These are phyloP conservation scores for Poteriospumella lacustris DNA, from an alignment of 108 stramenopile species.

Conservation along the genomic window DNA sequence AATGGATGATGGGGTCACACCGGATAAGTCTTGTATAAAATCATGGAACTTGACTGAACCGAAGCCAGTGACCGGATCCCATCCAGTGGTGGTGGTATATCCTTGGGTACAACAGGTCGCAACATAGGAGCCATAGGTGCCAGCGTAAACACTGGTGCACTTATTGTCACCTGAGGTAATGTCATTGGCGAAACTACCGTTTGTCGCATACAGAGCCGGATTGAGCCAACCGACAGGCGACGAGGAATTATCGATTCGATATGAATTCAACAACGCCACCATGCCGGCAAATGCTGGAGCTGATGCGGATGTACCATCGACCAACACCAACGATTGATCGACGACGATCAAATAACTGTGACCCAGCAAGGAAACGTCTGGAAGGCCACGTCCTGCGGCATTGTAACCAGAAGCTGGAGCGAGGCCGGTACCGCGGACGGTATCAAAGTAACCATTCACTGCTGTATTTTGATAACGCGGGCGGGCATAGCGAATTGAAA, in stretches of 20 bases:
- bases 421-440: too few relatives aligned
- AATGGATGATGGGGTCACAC: too few relatives aligned
- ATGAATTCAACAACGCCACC: slow-evolving; percentile 35
- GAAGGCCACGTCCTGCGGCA: slow-evolving; percentile 1
- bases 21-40: too few relatives aligned
- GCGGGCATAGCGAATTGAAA: background rate
- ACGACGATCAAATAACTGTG: slow-evolving; percentile 37
- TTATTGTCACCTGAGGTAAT: background rate
- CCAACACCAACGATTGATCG: slow-evolving; percentile 3
- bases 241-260: slow-evolving; percentile 21
- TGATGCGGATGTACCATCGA: slow-evolving; percentile 37
- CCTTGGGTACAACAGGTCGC: background rate
- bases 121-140: too few relatives aligned
- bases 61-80: slow-evolving; percentile 20
- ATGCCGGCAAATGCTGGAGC: slow-evolving; percentile 36
- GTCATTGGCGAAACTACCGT: slow-evolving; percentile 1
- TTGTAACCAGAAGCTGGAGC: background rate
- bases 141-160: too few relatives aligned
- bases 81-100: background rate
- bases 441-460: background rate
- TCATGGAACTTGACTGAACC: background rate
- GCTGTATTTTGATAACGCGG: background rate
- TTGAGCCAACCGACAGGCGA: slow-evolving; percentile 33
- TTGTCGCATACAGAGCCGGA: slow-evolving; percentile 24
- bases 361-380: slow-evolving; percentile 33